Evolutionary conservation across 1,139 yeast species (phyloP), one percentile per base, ranked within the genome.

Genomic region (Suhomyces coccinellae): DNA sequence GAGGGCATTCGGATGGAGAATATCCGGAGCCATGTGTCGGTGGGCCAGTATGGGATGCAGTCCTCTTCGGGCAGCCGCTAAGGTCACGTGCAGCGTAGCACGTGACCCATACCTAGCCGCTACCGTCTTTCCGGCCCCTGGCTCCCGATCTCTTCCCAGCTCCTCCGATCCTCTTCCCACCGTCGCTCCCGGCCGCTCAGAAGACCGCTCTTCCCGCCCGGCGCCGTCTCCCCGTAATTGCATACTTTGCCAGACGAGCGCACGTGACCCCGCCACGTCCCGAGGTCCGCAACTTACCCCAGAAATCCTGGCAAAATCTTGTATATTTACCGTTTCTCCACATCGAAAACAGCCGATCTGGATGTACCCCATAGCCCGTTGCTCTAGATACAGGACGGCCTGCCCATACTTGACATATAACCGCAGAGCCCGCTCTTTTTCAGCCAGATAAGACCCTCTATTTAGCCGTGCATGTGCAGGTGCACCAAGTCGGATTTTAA

Each of bases 1-100:
- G 75, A 72, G 53, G 64, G 66, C 11, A 53, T 56, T 44, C 61
- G 64, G 44, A 54, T 69, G 45, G 73, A 66, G 36, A 53, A 62
- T 20, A 49, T 58, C 30, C 49, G 57, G 28, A 58, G 63, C 11
- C 56, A 53, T 3, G 35, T 49, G 22, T 48, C 55, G 4, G 31
- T 42, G 13, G 16, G 38, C 35, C 47, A 42, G 16, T 20, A 42
- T 5, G 55, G 55, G 4, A 43, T 46, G 33, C 46, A 51, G 12
- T 41, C 50, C 12, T 48, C 52, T n/a, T 41, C 45, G 1, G 43
- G 27, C 3, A 32, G 14, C 8, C 12, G 9, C 12, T 15, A 16
- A 15, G 3, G 8, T 13, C 12, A 31, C 20, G 20, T 14, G 17
- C 4, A n/a, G n/a, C n/a, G n/a, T n/a, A n/a, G n/a, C 30, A 28